Percentiles rank a stretch among this genome's conserved stretches.
Evolutionary conservation across 306 rosid genomes (phyloP).

Genomic region (Quercus aquifolioides): DNA sequence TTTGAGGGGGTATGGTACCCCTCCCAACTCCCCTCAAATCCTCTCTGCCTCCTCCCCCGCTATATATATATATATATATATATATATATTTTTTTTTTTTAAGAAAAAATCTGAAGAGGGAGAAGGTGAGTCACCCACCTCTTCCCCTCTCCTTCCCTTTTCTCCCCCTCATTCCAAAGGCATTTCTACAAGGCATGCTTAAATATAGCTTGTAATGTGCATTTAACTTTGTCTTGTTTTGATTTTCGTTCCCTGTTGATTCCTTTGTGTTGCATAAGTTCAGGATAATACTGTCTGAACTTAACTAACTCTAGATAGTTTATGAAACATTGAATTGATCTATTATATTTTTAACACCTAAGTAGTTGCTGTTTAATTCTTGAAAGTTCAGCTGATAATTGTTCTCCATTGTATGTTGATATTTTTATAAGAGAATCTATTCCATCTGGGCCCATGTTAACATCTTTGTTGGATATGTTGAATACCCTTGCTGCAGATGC

Average conservation of each 20-base stretch:
- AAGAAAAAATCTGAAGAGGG: not conserved
- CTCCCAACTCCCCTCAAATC: not conserved
- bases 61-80: no score
- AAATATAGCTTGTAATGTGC: not conserved
- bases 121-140: not conserved
- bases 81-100: no score
- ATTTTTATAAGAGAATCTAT: not conserved
- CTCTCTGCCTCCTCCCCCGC: no score
- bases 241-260: not conserved
- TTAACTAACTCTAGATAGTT: constrained; percentile 8
- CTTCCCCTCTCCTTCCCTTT: not conserved
- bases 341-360: not conserved
- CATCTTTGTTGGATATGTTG: constrained; percentile 15
- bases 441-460: not conserved
- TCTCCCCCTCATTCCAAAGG: not conserved
- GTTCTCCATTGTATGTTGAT: not conserved
- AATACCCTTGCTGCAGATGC: constrained; percentile 58
- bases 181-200: not conserved
- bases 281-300: not conserved
- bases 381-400: not conserved
- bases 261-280: not conserved
- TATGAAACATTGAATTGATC: not conserved
- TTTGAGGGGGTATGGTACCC: not conserved
- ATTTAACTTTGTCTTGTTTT: not conserved
- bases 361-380: not conserved